These are phyloP conservation scores for Pneumocystis wakefieldiae DNA, from an alignment of 1,139 yeast species.

Conservation along the genomic window DNA sequence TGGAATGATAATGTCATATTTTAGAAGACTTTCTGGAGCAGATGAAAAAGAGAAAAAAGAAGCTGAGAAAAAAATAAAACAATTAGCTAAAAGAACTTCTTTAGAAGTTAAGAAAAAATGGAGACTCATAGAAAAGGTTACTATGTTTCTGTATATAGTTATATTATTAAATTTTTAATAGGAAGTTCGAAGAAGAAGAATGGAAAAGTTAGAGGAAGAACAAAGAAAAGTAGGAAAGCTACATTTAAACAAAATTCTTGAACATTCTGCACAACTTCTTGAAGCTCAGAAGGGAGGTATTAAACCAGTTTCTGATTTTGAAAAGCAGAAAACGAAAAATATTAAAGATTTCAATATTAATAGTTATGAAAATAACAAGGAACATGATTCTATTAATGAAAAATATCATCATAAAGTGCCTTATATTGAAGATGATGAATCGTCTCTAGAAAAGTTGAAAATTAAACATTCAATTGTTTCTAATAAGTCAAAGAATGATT, in stretches of 20 bases:
- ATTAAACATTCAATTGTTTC: not conserved
- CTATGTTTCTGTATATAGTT: slow-evolving; percentile 25
- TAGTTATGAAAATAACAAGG: slow-evolving; percentile 14
- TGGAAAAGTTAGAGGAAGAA: slow-evolving; percentile 26
- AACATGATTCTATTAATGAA: slow-evolving; percentile 8
- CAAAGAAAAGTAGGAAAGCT: slow-evolving; percentile 72
- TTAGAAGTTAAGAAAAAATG: slow-evolving; percentile 82
- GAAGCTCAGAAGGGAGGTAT: slow-evolving; percentile 49
- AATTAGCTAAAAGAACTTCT: slow-evolving; percentile 62
- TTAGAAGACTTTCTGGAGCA: slow-evolving; percentile 73
- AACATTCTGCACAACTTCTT: slow-evolving; percentile 75
- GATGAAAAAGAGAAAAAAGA: slow-evolving; percentile 67
- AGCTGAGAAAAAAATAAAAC: slow-evolving; percentile 35
- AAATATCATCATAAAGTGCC: slow-evolving; percentile 1
- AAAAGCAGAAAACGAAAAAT: slow-evolving; percentile 11
- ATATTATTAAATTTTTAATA: not conserved
- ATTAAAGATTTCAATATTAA: slow-evolving; percentile 15
- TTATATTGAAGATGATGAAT: slow-evolving; percentile 19
- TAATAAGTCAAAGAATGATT: not conserved
- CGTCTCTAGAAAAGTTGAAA: slow-evolving; percentile 14
- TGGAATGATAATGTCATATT: slow-evolving; percentile 71
- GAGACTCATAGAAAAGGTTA: slow-evolving; percentile 76
- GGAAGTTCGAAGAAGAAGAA: slow-evolving; percentile 29
- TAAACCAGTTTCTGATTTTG: slow-evolving; percentile 17
- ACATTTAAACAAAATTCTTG: slow-evolving; percentile 75